Base-by-base conservation (phyloP, 1,284 basidiomycete species). In the Polyporus tsugae region DNA sequence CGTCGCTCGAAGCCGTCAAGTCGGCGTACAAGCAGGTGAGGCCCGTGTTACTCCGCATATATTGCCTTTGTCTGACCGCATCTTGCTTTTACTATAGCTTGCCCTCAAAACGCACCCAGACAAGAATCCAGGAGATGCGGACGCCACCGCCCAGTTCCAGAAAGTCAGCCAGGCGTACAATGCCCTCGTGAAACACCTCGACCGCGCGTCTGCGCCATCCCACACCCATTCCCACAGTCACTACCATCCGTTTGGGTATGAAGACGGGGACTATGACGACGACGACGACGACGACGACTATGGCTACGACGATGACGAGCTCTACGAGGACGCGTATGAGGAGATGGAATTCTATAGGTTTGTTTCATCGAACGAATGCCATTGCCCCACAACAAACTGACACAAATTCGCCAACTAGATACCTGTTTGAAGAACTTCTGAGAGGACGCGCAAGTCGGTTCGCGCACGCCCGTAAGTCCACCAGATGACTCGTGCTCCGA, bases 21-120 rank as follows among this genome's bases (percentile, higher is more conserved):
- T 83, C 80, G 60, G 83, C 87, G 3, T 93, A 93, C 82, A 92
- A 86, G 77, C 87, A 89, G 83, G 91, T 89, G 70, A 60, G 70
- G 44, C 60, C 59, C 59, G 58, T 57, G 35, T 29, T 46, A 35
- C 25, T 11, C 22, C 25, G 15, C n/a, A 42, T 46, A 7, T 33
- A 44, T 7, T 36, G n/a, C 25, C n/a, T 13, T 38, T 41, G 4
- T 19, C 49, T 29, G 25, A 41, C 22, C 13, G 53, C 25, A 64
- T 60, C 55, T 41, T 57, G 46, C 57, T 64, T 39, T 19, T 36
- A 11, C 59, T 66, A n/a, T 70, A 91, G 89, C 78, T 87, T 65
- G 91, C 91, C 10, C 81, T 93, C 36, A 83, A 83, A 41, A 89
- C 87, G 0, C 92, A 93, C 78, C 91, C 92, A 7, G 92, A 93